Conservation (phyloP, 108 stramenopile species). For the Cyclostephanos invisitatus region DNA sequence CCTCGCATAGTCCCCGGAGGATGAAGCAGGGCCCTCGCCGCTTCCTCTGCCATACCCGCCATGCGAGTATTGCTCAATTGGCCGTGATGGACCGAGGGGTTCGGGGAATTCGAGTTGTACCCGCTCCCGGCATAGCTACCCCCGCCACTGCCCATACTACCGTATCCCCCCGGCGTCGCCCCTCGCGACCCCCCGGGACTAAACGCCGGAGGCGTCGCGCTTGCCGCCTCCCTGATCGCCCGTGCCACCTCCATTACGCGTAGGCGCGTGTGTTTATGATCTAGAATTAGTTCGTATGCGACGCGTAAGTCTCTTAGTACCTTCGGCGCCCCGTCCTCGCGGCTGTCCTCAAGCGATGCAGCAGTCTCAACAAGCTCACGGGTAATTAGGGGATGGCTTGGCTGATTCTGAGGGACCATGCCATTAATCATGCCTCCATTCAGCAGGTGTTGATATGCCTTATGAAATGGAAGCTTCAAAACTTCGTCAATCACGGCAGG, state of each 20-base stretch:
- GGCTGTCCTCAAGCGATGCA: constrained; percentile 80
- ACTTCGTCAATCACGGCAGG: constrained; percentile 92
- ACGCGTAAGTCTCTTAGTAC: constrained; percentile 88
- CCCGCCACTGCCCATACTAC: constrained; percentile 48
- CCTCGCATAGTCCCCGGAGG: constrained; percentile 43
- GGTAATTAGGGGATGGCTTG: constrained; percentile 59
- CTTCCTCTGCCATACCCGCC: constrained; percentile 82
- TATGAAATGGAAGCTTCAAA: constrained; percentile 86
- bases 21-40: constrained; percentile 79
- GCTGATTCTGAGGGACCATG: constrained; percentile 51
- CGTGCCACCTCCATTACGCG: constrained; percentile 93
- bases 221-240: constrained; percentile 90
- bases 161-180: constrained; percentile 76
- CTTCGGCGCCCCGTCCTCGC: constrained; percentile 81
- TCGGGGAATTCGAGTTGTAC: constrained; percentile 40
- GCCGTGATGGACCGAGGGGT: constrained; percentile 40
- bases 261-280: constrained; percentile 94
- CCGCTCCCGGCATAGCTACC: constrained; percentile 51
- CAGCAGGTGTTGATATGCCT: constrained; percentile 60
- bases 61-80: constrained; percentile 61
- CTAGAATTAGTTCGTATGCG: constrained; percentile 96
- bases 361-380: constrained; percentile 84
- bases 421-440: constrained; percentile 54
- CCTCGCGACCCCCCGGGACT: constrained; percentile 85
- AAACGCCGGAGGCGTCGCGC: constrained; percentile 90